Evolutionary conservation across 495 filamentous ascomycete species (phyloP).

Genomic region (Penicillium mononematosum): DNA sequence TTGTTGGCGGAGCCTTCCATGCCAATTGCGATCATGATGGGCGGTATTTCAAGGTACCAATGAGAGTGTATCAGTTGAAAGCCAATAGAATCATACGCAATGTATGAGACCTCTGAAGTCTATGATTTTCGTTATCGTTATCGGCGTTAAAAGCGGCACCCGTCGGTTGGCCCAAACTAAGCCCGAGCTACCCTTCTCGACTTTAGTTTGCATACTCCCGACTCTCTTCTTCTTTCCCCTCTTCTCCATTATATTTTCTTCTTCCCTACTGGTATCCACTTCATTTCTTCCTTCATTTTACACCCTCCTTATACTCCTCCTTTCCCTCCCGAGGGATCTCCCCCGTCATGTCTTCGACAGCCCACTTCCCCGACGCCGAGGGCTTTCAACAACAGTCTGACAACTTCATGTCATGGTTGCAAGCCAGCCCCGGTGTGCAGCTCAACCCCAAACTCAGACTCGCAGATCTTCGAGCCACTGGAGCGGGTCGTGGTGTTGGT

Average conservation of each 20-base stretch:
- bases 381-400: constrained; percentile 49
- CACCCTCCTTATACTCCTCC: constrained; percentile 3
- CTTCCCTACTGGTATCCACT: constrained; percentile 8
- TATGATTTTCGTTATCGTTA: constrained; percentile 29
- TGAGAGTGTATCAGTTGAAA: not conserved
- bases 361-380: constrained; percentile 40
- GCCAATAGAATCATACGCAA: not conserved
- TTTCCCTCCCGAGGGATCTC: constrained; percentile 13
- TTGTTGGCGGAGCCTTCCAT: constrained; percentile 99
- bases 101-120: not conserved
- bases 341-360: constrained; percentile 37
- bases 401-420: constrained; percentile 57
- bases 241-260: constrained; percentile 22
- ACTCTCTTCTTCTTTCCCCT: constrained; percentile 18
- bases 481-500: constrained; percentile 62
- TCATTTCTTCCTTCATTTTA: not conserved
- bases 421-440: constrained; percentile 46
- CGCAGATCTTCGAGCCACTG: constrained; percentile 50
- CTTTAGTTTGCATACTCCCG: constrained; percentile 13
- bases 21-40: constrained; percentile 77
- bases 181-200: constrained; percentile 16
- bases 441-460: constrained; percentile 57
- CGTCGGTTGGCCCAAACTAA: constrained; percentile 29
- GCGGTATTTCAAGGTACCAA: not conserved
- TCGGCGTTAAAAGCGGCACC: constrained; percentile 27